Conservation (phyloP, 306 rosid genomes). For the Sophora flavescens region DNA sequence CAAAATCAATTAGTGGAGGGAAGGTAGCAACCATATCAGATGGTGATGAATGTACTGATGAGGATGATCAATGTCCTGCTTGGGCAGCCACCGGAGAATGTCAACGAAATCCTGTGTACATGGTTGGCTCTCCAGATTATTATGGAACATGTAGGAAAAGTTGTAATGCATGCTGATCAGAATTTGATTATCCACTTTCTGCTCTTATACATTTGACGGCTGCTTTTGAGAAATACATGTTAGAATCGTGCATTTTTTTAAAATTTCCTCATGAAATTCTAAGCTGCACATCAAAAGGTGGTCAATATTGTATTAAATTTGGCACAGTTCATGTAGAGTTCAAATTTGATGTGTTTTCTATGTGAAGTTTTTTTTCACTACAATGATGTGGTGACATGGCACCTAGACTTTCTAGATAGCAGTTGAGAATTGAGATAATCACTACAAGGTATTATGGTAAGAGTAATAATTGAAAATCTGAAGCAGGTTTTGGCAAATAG, state of each 20-base stretch:
- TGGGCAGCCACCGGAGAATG: slow-evolving; percentile 93
- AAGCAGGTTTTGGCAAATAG: too few relatives aligned
- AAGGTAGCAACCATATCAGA: slow-evolving; percentile 47
- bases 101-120: slow-evolving; percentile 76
- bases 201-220: not conserved
- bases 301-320: not conserved
- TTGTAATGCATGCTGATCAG: slow-evolving; percentile 71
- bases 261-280: not conserved
- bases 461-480: too few relatives aligned
- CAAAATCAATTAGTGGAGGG: slow-evolving; percentile 49
- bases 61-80: slow-evolving; percentile 61
- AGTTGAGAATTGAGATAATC: too few relatives aligned
- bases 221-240: slow-evolving; percentile 5
- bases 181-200: not conserved
- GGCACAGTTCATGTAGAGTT: not conserved
- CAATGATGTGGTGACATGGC: not conserved
- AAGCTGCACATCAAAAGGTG: slow-evolving; percentile 19
- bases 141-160: slow-evolving; percentile 93
- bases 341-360: not conserved
- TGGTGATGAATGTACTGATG: slow-evolving; percentile 66
- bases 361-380: too few relatives aligned
- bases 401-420: too few relatives aligned
- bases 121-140: slow-evolving; percentile 92
- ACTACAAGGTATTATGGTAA: too few relatives aligned
- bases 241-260: not conserved